Percentiles rank a stretch among this genome's conserved stretches.
These are phyloP conservation scores for Phyllosticta citrichinensis DNA, from an alignment of 2,329 filamentous ascomycete genomes.

Conservation along the genomic window DNA sequence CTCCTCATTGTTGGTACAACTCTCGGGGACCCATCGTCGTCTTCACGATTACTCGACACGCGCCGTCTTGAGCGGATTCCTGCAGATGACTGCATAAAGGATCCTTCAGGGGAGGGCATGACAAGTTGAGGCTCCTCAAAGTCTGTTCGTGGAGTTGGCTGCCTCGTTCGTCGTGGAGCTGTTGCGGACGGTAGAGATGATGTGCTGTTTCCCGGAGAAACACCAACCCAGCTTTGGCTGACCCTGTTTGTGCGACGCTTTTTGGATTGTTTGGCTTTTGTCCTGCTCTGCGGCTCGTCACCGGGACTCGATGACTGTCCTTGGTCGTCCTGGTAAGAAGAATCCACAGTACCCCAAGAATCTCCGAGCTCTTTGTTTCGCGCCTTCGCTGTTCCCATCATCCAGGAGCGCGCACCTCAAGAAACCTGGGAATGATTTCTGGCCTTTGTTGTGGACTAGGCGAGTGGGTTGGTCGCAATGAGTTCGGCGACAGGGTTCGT, in stretches of 20 bases:
- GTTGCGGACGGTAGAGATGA: conserved; percentile 7
- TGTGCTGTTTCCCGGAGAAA: conserved; percentile 8
- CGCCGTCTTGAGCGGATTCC: not conserved
- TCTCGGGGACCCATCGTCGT: not conserved
- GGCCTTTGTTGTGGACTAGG: not conserved
- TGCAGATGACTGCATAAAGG: conserved; percentile 14
- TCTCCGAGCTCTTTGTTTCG: conserved; percentile 15
- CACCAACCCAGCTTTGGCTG: not conserved
- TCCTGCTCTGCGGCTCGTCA: not conserved
- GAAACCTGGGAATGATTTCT: not conserved
- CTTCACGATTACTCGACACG: not conserved
- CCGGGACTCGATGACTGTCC: conserved; percentile 12
- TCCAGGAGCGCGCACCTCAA: not conserved
- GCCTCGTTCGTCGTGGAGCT: conserved; percentile 6
- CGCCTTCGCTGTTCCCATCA: conserved; percentile 8
- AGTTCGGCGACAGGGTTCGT: not conserved
- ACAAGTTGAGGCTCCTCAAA: conserved; percentile 31
- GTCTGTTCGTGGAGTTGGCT: conserved; percentile 12
- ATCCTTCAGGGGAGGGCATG: conserved; percentile 29
- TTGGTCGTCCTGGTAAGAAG: conserved; percentile 15
- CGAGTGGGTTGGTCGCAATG: not conserved
- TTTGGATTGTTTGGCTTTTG: not conserved
- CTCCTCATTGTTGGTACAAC: not conserved
- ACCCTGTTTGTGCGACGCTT: not conserved
- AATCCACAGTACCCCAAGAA: conserved; percentile 24